Conservation (phyloP, 805 yeast species). For the Starmerella vaccinii region DNA sequence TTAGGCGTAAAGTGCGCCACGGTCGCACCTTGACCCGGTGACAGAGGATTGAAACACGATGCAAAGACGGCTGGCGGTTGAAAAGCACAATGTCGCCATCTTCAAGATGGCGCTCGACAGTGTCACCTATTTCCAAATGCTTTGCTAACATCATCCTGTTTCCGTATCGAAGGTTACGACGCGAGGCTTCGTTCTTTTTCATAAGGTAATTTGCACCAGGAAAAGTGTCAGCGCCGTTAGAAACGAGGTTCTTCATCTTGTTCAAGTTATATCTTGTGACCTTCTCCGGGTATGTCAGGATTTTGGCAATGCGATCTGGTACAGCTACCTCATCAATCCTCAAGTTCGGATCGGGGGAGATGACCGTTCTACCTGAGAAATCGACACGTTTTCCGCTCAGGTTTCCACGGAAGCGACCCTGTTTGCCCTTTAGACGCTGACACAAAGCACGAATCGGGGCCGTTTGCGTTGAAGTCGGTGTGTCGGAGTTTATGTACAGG, state of each 20-base stretch:
- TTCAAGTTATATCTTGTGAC: slow-evolving; percentile 78
- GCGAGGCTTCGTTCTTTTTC: slow-evolving; percentile 59
- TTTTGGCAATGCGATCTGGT: slow-evolving; percentile 92
- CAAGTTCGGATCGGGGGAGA: slow-evolving; percentile 95
- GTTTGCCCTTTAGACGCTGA: slow-evolving; percentile 95
- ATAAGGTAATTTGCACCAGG: slow-evolving; percentile 95
- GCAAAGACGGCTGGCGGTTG: slow-evolving; percentile 96
- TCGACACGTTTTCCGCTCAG: slow-evolving; percentile 97
- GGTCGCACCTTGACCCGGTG: slow-evolving; percentile 95
- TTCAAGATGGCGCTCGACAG: slow-evolving; percentile 92
- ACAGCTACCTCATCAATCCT: slow-evolving; percentile 96
- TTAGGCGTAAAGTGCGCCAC: slow-evolving; percentile 93
- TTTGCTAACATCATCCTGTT: slow-evolving; percentile 69
- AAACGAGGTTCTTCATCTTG: slow-evolving; percentile 61
- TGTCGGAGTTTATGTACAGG: slow-evolving; percentile 93
- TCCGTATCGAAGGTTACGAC: slow-evolving; percentile 83
- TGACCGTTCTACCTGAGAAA: slow-evolving; percentile 95
- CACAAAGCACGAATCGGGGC: slow-evolving; percentile 90
- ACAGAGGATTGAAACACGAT: slow-evolving; percentile 82
- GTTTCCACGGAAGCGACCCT: slow-evolving; percentile 97
- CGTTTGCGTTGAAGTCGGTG: slow-evolving; percentile 53
- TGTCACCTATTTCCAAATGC: slow-evolving; percentile 72
- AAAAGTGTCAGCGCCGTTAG: slow-evolving; percentile 77
- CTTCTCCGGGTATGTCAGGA: slow-evolving; percentile 89
- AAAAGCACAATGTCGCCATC: slow-evolving; percentile 94